These are phyloP conservation scores for Fusarium sp. DNA, from an alignment of 2,329 filamentous ascomycete species.

Conservation along the genomic window DNA sequence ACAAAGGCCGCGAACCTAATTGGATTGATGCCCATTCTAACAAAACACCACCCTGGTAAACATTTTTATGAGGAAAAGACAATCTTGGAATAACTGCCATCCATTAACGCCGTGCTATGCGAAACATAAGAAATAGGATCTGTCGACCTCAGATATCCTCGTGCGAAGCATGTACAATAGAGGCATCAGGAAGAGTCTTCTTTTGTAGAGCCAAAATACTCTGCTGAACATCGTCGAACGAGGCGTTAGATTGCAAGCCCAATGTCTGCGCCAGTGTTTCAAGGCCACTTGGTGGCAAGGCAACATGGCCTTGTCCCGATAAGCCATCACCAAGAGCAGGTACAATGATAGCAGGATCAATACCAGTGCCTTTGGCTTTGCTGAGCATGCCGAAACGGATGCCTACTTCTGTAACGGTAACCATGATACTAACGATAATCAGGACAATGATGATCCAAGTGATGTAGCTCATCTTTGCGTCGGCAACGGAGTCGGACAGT, in stretches of 20 bases:
- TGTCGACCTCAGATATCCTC: constrained; percentile 23
- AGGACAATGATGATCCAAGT: constrained; percentile 99
- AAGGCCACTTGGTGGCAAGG: constrained; percentile 44
- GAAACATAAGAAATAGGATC: neutral
- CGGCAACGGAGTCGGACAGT: constrained; percentile 87
- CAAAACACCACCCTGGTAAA: neutral
- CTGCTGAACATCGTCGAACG: constrained; percentile 48
- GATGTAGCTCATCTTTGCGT: constrained; percentile 94
- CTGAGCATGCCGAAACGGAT: constrained; percentile 81
- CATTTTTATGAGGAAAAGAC: neutral
- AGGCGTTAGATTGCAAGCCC: constrained; percentile 48
- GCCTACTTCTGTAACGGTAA: constrained; percentile 89
- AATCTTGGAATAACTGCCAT: neutral
- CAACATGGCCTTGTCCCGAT: constrained; percentile 2
- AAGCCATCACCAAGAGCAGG: constrained; percentile 31
- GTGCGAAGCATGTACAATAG: constrained; percentile 20
- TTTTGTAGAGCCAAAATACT: constrained; percentile 47
- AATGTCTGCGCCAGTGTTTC: constrained; percentile 49
- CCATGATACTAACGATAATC: constrained; percentile 88
- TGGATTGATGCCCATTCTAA: neutral
- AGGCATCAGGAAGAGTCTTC: constrained; percentile 9
- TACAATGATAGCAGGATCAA: constrained; percentile 11
- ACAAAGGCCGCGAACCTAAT: neutral
- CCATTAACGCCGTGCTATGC: constrained; percentile 42
- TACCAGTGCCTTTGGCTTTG: constrained; percentile 35